These are phyloP conservation scores for Teunomyces barrocoloradensis DNA, from an alignment of 805 yeast genomes.

Conservation along the genomic window DNA sequence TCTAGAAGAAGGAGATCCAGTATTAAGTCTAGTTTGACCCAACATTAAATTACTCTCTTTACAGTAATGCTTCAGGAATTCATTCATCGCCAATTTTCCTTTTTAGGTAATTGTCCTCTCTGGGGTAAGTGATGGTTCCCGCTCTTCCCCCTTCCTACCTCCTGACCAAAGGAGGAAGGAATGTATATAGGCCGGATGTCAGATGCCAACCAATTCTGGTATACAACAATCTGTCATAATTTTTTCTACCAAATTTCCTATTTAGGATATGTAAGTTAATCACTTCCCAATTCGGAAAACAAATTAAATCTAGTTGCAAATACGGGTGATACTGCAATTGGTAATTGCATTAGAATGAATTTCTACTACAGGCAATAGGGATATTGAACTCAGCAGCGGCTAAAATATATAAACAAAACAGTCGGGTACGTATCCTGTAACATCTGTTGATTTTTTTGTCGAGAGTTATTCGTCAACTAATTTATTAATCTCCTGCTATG, in stretches of 20 bases:
- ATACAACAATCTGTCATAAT: background rate
- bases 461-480: background rate
- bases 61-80: background rate
- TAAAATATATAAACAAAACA: slow-evolving; percentile 1
- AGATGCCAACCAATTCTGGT: background rate
- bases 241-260: slow-evolving; percentile 1
- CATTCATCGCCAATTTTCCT: background rate
- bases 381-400: background rate
- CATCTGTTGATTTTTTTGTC: background rate
- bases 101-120: background rate
- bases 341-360: background rate
- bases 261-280: slow-evolving; percentile 1
- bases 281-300: slow-evolving; percentile 8
- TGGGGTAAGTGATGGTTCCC: background rate
- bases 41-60: background rate
- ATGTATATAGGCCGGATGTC: background rate
- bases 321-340: background rate
- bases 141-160: background rate
- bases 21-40: background rate
- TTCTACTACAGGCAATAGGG: slow-evolving; percentile 1
- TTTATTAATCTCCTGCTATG: background rate
- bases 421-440: background rate
- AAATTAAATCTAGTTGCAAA: slow-evolving; percentile 5
- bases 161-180: background rate
- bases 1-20: background rate